A percentile compares a stretch with the other conserved stretches of the same genome.
These are phyloP conservation scores for Globisporangium mamillatum DNA, from an alignment of 352 stramenopile genomes.

Conservation along the genomic window DNA sequence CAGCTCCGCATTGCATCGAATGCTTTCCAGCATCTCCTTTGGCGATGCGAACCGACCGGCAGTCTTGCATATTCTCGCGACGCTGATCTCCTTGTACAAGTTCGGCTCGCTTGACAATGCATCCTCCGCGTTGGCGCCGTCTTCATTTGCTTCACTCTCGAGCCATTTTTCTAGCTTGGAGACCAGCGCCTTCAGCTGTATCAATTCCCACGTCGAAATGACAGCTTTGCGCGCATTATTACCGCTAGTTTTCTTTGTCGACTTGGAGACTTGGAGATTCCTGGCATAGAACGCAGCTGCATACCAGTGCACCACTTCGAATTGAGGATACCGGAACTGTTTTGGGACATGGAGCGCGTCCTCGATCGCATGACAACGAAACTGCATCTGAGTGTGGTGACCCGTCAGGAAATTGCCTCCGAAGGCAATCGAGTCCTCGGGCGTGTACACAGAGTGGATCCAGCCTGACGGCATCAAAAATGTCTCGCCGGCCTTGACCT, in stretches of 20 bases:
- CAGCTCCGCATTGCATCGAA: not conserved
- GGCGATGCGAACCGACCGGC: conserved; percentile 8
- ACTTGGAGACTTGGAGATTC: conserved; percentile 20
- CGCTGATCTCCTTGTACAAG: conserved; percentile 15
- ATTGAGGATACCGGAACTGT: conserved; percentile 35
- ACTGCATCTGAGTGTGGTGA: conserved; percentile 36
- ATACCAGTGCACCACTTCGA: conserved; percentile 38
- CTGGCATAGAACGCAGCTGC: conserved; percentile 28
- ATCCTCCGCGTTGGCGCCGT: not conserved
- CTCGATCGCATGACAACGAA: conserved; percentile 33
- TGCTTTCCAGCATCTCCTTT: conserved; percentile 14
- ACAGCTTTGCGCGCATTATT: not conserved
- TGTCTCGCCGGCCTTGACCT: conserved; percentile 35
- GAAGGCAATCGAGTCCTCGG: conserved; percentile 41
- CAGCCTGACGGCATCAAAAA: conserved; percentile 44
- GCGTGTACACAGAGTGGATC: conserved; percentile 45
- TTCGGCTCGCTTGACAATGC: conserved; percentile 7
- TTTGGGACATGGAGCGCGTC: conserved; percentile 22
- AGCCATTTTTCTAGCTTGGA: conserved; percentile 24
- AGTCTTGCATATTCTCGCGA: conserved; percentile 18
- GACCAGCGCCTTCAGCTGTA: conserved; percentile 20
- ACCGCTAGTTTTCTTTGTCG: conserved; percentile 5
- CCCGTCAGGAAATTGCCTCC: conserved; percentile 40
- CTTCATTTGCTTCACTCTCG: not conserved
- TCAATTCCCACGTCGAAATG: conserved; percentile 26